Conservation (phyloP, 805 yeast species). For the Lachancea sp. region DNA sequence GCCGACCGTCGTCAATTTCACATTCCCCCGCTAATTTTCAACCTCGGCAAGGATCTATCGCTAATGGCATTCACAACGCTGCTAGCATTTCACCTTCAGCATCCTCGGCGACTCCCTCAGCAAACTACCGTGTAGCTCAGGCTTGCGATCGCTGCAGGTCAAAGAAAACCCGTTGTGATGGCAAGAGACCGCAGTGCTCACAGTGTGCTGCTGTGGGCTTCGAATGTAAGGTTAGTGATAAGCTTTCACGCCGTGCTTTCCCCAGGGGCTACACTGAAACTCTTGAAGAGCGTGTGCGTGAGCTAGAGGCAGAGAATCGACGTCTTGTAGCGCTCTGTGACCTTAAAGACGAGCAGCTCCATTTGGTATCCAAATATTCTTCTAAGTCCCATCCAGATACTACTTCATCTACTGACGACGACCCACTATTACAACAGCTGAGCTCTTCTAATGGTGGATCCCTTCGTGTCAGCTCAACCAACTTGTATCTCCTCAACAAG, state of each 20-base stretch:
- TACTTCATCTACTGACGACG: conserved; percentile 14
- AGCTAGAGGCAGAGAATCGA: conserved; percentile 73
- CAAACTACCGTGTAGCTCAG: conserved; percentile 68
- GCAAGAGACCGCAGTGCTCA: conserved; percentile 66
- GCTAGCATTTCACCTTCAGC: conserved; percentile 4
- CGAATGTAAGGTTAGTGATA: conserved; percentile 83
- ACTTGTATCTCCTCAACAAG: conserved; percentile 31
- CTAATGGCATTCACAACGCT: neutral
- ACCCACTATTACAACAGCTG: conserved; percentile 20
- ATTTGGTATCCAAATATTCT: conserved; percentile 19
- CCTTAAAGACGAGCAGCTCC: conserved; percentile 27
- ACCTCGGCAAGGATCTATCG: conserved; percentile 1
- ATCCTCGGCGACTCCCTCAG: conserved; percentile 8
- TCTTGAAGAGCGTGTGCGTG: conserved; percentile 80
- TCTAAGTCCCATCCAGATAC: conserved; percentile 12
- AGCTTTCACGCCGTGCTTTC: conserved; percentile 75
- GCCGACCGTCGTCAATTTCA: conserved; percentile 11
- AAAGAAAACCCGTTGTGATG: conserved; percentile 44
- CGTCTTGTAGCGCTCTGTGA: conserved; percentile 47
- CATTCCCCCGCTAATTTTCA: conserved; percentile 9
- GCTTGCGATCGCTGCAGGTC: conserved; percentile 83
- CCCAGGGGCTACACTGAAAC: conserved; percentile 92
- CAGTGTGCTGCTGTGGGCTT: conserved; percentile 80
- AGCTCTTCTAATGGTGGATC: conserved; percentile 21
- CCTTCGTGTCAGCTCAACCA: conserved; percentile 31